phyloP scores from a whole-genome alignment of 2,329 filamentous ascomycete species.

The Fusarium sp. region DNA sequence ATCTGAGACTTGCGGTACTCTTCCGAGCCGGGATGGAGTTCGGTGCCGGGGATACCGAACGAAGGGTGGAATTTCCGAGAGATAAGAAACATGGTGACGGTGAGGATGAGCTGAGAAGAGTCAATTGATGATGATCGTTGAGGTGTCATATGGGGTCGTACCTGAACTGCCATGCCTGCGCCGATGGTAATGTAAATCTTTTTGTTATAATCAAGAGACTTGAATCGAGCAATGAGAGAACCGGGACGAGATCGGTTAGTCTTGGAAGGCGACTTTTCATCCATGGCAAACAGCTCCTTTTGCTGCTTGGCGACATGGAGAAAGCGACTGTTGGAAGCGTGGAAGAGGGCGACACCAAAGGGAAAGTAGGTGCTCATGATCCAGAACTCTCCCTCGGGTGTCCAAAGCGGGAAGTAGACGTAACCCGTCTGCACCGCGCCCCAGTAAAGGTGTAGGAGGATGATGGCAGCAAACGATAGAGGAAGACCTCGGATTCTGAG shows the following conservation, averaged over 20 bases:
- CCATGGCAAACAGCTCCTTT: constrained; percentile 53
- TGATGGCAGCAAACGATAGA: constrained; percentile 56
- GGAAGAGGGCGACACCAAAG: constrained; percentile 74
- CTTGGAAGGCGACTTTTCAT: constrained; percentile 23
- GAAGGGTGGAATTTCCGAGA: constrained; percentile 74
- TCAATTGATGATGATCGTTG: neutral
- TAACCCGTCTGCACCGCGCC: constrained; percentile 55
- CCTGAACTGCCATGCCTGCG: constrained; percentile 68
- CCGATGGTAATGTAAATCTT: constrained; percentile 64
- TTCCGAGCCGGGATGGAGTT: constrained; percentile 65
- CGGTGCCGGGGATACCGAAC: constrained; percentile 72
- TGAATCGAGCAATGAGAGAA: constrained; percentile 53
- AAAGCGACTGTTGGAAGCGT: constrained; percentile 72
- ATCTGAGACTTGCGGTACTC: constrained; percentile 62
- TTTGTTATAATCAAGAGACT: constrained; percentile 58
- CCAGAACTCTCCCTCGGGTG: constrained; percentile 71
- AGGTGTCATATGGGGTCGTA: constrained; percentile 51
- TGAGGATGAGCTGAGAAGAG: constrained; percentile 64
- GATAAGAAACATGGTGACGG: constrained; percentile 70
- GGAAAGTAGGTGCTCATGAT: constrained; percentile 75
- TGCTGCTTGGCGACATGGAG: constrained; percentile 69
- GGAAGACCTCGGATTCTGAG: constrained; percentile 56
- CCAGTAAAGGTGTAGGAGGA: constrained; percentile 59
- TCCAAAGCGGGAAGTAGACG: constrained; percentile 55
- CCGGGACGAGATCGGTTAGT: constrained; percentile 17